phyloP scores from a whole-genome alignment of 2,329 filamentous ascomycete species.

The Colletotrichum lupini region DNA sequence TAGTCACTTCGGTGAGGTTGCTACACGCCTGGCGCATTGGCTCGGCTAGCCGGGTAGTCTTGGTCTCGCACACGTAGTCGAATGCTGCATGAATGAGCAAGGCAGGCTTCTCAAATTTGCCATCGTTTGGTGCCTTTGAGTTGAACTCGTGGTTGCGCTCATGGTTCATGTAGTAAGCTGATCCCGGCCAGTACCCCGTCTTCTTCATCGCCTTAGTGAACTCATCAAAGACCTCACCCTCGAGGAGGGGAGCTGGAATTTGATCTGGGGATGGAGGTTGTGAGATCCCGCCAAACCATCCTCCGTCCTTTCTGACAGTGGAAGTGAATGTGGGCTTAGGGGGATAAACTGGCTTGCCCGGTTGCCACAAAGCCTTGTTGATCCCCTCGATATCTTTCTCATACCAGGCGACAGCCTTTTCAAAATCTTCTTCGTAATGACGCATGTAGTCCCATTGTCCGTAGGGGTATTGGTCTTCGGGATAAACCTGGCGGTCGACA shows the following conservation, averaged over 20 bases:
- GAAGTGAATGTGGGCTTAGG: constrained; percentile 24
- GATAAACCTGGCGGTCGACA: constrained; percentile 57
- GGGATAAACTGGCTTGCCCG: background rate
- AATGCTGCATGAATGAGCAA: constrained; percentile 49
- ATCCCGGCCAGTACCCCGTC: constrained; percentile 72
- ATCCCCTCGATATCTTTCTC: constrained; percentile 35
- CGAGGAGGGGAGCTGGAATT: background rate
- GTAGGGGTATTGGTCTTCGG: constrained; percentile 50
- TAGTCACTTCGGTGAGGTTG: constrained; percentile 50
- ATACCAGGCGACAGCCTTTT: constrained; percentile 37
- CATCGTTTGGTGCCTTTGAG: constrained; percentile 39
- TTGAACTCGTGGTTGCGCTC: constrained; percentile 53
- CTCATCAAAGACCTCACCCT: constrained; percentile 68
- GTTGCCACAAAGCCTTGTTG: constrained; percentile 30
- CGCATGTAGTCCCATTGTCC: constrained; percentile 46
- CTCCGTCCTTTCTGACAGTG: constrained; percentile 28
- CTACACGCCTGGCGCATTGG: constrained; percentile 46
- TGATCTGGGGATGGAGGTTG: constrained; percentile 16
- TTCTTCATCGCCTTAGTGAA: constrained; percentile 91
- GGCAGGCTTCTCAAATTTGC: constrained; percentile 48
- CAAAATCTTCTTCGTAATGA: constrained; percentile 42
- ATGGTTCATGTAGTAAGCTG: constrained; percentile 53
- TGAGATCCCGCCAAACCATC: constrained; percentile 35
- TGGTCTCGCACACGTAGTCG: constrained; percentile 50
- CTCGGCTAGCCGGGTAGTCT: constrained; percentile 46